Evolutionary conservation across 2,329 filamentous ascomycete genomes (phyloP), one percentile per base, ranked within the genome.

Genomic region (Claviceps maximensis): DNA sequence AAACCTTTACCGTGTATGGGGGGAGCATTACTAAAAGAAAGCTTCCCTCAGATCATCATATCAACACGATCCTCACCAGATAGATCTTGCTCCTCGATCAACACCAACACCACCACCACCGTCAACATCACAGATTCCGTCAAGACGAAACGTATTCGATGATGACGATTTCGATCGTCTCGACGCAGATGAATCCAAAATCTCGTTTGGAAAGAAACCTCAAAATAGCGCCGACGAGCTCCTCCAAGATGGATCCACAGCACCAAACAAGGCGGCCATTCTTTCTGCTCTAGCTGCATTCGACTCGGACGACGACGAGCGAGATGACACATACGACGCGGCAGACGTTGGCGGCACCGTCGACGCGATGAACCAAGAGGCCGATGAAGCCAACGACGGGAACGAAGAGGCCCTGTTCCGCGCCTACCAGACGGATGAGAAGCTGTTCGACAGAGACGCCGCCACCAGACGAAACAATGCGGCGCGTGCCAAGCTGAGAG

Each of bases 321-420:
- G 89, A 38, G 93, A 98, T 66, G 93, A 98, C 66, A 97, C 91
- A 0, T 98, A 98, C 64, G 93, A 98, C 61, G 82, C 84, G 1
- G 88, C 83, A 49, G 93, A 97, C 63, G 89, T 97, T 2, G 93
- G 93, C 38, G 90, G 91, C 23, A 87, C 87, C 0, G 83, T 96
- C 3, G 89, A 95, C 19, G 74, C 78, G 6, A 75, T 80, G n/a
- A 74, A 77, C 38, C 78, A 80, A 50, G 75, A 78, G 54, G 69
- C 69, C 1, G 73, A 77, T 53, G 73, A 68, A 15, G 61, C 59
- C 6, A 69, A 67, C 40, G 76, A 80, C 33, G 72, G 70, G 51
- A 79, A 79, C 57, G 90, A 96, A 57, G 82, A 87, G 60, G 69
- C 71, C 0, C 74, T 98, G 0, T 95, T 87, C 74, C 77, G 76